Percentiles rank a stretch among this genome's conserved stretches.
These are phyloP conservation scores for Clonostachys rosea DNA, from an alignment of 2,329 filamentous ascomycete species.

Conservation along the genomic window DNA sequence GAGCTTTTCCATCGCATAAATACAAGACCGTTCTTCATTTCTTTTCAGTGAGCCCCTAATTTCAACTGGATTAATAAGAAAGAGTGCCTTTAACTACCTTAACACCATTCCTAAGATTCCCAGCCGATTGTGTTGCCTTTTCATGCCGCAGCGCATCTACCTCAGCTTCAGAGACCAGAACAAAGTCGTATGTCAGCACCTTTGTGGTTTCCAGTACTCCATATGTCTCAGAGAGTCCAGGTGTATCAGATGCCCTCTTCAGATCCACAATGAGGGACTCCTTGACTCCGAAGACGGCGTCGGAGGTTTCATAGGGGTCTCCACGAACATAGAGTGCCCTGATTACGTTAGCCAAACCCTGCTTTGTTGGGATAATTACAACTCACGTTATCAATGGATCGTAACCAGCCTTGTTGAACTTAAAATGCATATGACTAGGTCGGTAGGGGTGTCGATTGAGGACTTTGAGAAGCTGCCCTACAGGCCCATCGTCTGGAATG, in stretches of 20 bases:
- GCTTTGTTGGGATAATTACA: neutral
- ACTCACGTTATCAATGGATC: conserved; percentile 76
- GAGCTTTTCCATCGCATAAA: no score
- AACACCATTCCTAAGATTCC: no score
- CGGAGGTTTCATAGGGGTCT: conserved; percentile 77
- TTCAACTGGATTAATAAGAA: no score
- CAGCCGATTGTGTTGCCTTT: neutral
- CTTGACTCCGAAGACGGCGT: conserved; percentile 86
- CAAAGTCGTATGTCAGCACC: conserved; percentile 70
- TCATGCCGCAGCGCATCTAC: neutral
- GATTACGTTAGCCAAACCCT: neutral
- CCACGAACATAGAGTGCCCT: conserved; percentile 74
- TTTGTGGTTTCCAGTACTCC: conserved; percentile 58
- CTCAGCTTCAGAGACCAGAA: conserved; percentile 48
- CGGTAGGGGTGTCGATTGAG: conserved; percentile 68
- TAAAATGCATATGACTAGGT: conserved; percentile 79
- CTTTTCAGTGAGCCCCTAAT: no score
- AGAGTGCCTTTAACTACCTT: no score
- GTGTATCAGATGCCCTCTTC: conserved; percentile 42
- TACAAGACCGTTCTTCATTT: no score
- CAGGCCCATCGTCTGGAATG: conserved; percentile 78
- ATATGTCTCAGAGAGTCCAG: conserved; percentile 49
- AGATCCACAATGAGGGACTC: conserved; percentile 68
- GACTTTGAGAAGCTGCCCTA: conserved; percentile 63
- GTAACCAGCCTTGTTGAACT: conserved; percentile 76